These are phyloP conservation scores for Nigrospora osmanthi DNA, from an alignment of 2,329 filamentous ascomycete species.

Conservation along the genomic window DNA sequence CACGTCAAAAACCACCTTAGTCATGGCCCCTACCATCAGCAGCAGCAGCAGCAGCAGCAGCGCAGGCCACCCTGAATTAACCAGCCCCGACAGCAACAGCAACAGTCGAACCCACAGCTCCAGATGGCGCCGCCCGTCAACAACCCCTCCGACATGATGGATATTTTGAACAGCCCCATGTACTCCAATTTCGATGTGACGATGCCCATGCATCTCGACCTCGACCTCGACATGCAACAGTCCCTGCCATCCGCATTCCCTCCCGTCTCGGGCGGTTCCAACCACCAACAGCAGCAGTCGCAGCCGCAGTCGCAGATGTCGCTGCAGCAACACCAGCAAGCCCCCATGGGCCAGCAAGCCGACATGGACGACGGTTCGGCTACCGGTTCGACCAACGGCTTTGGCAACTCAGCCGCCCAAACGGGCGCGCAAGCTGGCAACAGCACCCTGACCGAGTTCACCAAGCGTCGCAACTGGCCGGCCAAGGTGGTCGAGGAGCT, in stretches of 20 bases:
- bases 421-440: constrained; percentile 16
- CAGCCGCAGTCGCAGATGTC: not conserved
- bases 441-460: constrained; percentile 49
- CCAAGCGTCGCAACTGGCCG: constrained; percentile 67
- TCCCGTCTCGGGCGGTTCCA: constrained; percentile 8
- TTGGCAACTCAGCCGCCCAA: constrained; percentile 8
- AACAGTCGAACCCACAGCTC: constrained; percentile 1
- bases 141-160: constrained; percentile 30
- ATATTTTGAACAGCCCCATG: constrained; percentile 33
- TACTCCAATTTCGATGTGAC: constrained; percentile 22
- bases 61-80: no score
- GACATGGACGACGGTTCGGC: constrained; percentile 12
- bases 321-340: not conserved
- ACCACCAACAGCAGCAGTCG: not conserved
- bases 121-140: constrained; percentile 14
- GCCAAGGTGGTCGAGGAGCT: constrained; percentile 85
- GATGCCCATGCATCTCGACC: constrained; percentile 36
- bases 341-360: not conserved
- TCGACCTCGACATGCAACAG: constrained; percentile 17
- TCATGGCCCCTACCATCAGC: no score
- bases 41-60: no score
- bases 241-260: constrained; percentile 18
- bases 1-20: no score
- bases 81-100: not conserved
- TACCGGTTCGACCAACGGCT: constrained; percentile 27